Evolutionary conservation across 2,329 filamentous ascomycete genomes (phyloP), one percentile per base, ranked within the genome.

Genomic region (Aspergillus sp.): DNA sequence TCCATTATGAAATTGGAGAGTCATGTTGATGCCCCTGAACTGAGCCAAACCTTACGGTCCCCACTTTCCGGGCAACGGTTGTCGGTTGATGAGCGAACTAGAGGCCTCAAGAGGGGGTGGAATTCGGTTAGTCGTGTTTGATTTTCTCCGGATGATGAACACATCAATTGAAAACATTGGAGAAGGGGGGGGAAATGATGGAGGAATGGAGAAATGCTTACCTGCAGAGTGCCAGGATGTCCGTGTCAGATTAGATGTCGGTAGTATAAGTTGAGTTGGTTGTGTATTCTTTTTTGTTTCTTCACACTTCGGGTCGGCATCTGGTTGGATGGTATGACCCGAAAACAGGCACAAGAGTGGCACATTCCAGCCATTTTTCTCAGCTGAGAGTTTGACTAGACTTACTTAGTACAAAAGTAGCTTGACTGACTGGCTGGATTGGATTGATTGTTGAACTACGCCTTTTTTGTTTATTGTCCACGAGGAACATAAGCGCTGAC

Each of bases 1-100:
- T 36, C 30, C 25, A 27, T 32, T 23, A 32, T 30, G 23, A 8
- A 55, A 42, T 47, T 13, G 7, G 1, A 47, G 27, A 44, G 27
- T 30, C 23, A 55, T 44, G 44, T 23, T 55, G 39, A 42, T 55
- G 53, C 53, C 53, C 53, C 53, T 55, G 53, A 55, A 55, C 44
- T 47, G 53, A 47, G 23, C 53, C 53, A 55, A 50, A 44, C 53
- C 53, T 55, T 55, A 41, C 53, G 44, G 53, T 42, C 53, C 30
- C 53, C 53, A 55, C 53, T 55, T 55, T 32, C 39, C 39, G 30
- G 39, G 39, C 53, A 42, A 55, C 42, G 39, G 53, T 25, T 55
- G 53, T 53, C 25, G 42, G 53, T 44, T 44, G 53, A 44, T 47
- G 53, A 32, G 17, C 32, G 38, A 54, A 42, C 52, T 54, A 54